Percentiles rank a stretch among this genome's conserved stretches.
These are phyloP conservation scores for Chrysoporthe puriensis DNA, from an alignment of 2,329 filamentous ascomycete species.

Conservation along the genomic window DNA sequence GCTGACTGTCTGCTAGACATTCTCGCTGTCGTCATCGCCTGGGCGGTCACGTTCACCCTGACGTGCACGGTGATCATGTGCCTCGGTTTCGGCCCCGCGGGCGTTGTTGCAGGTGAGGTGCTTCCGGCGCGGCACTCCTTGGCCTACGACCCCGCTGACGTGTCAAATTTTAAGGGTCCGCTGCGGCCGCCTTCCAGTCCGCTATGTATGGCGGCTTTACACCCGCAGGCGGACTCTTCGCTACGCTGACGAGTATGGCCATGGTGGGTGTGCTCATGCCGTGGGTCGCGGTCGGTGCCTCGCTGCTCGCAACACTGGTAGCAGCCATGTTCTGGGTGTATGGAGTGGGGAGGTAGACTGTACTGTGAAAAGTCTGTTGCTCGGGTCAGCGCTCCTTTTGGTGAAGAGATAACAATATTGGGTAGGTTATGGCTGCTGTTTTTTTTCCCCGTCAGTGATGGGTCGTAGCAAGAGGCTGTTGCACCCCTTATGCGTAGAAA, in stretches of 20 bases:
- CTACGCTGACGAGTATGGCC: conserved; percentile 32
- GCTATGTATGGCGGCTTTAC: conserved; percentile 31
- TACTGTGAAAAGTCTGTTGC: background rate
- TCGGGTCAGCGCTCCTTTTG: too few relatives aligned
- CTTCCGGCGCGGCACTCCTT: background rate
- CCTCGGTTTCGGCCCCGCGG: conserved; percentile 1
- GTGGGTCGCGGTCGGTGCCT: conserved; percentile 4
- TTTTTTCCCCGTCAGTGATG: background rate
- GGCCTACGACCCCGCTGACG: background rate
- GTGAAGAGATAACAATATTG: background rate
- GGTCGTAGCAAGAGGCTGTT: background rate
- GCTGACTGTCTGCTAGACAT: background rate
- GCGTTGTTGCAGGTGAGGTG: conserved; percentile 6
- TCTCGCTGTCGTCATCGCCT: conserved; percentile 11
- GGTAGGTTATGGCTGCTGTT: background rate
- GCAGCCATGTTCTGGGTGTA: conserved; percentile 25
- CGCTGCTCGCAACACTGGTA: conserved; percentile 12
- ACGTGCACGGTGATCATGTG: conserved; percentile 7
- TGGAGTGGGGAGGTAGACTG: conserved; percentile 6
- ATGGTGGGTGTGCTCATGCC: conserved; percentile 30
- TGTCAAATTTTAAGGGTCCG: background rate
- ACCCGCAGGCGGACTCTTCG: conserved; percentile 32
- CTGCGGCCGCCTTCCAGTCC: conserved; percentile 29
- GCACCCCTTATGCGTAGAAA: too few relatives aligned
- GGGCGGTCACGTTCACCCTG: conserved; percentile 17